phyloP scores from a whole-genome alignment of 1,284 basidiomycete genomes.

The Xerocomus amazonicus region DNA sequence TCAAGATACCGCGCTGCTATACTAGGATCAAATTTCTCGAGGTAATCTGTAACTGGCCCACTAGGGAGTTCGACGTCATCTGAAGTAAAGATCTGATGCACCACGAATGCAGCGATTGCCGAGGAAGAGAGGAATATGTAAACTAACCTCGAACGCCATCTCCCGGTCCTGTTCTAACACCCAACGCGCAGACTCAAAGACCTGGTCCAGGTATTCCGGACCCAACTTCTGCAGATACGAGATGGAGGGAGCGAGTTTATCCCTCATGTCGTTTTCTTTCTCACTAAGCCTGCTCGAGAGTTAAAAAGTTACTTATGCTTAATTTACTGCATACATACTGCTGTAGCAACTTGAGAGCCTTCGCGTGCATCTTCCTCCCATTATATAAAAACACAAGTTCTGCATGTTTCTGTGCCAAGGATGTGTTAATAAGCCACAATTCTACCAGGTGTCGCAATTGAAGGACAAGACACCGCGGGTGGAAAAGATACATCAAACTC shows the following conservation, averaged over 20 bases:
- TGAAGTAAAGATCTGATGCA: slow-evolving; percentile 82
- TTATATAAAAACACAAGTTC: slow-evolving; percentile 92
- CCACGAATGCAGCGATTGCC: background rate
- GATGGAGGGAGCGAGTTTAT: slow-evolving; percentile 82
- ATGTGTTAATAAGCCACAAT: slow-evolving; percentile 2
- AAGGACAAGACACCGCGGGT: background rate
- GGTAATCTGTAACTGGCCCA: slow-evolving; percentile 68
- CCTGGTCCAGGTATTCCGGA: slow-evolving; percentile 71
- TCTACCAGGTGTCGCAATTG: background rate
- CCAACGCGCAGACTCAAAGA: slow-evolving; percentile 83
- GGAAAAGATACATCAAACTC: slow-evolving; percentile 16
- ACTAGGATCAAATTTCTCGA: slow-evolving; percentile 67
- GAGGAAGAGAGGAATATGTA: background rate
- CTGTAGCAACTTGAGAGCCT: slow-evolving; percentile 79
- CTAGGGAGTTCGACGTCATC: slow-evolving; percentile 91
- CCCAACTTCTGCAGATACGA: slow-evolving; percentile 91
- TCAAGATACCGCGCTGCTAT: slow-evolving; percentile 84
- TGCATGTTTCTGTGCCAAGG: slow-evolving; percentile 67
- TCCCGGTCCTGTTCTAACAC: slow-evolving; percentile 71
- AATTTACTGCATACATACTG: slow-evolving; percentile 44
- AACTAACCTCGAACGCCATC: slow-evolving; percentile 71
- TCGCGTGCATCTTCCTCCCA: slow-evolving; percentile 92
- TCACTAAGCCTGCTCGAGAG: slow-evolving; percentile 61
- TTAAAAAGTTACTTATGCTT: background rate
- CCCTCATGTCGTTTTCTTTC: slow-evolving; percentile 73